These are phyloP conservation scores for Passalora sequoiae DNA, from an alignment of 2,329 filamentous ascomycete species.

Conservation along the genomic window DNA sequence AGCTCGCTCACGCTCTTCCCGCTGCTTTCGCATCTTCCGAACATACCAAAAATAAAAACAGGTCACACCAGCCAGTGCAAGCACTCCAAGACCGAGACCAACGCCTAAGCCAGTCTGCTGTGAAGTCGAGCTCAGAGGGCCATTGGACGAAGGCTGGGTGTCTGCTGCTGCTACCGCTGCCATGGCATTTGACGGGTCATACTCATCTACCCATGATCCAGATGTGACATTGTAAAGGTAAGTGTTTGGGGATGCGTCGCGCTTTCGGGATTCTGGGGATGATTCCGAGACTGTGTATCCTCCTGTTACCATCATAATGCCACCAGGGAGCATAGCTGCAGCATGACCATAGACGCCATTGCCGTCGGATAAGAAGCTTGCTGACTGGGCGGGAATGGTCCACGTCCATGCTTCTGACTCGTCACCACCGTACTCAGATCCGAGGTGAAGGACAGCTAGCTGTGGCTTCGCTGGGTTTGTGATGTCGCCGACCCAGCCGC, in stretches of 20 bases:
- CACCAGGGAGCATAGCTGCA: constrained; percentile 56
- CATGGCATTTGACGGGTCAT: constrained; percentile 48
- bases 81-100: constrained; percentile 42
- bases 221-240: constrained; percentile 61
- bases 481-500: constrained; percentile 87
- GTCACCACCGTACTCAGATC: constrained; percentile 61
- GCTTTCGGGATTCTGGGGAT: constrained; percentile 34
- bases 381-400: constrained; percentile 54
- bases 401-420: constrained; percentile 59
- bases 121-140: constrained; percentile 39
- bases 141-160: constrained; percentile 13
- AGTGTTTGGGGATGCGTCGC: constrained; percentile 39
- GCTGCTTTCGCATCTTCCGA: constrained; percentile 37
- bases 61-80: constrained; percentile 39
- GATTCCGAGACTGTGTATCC: constrained; percentile 50
- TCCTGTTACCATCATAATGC: constrained; percentile 57
- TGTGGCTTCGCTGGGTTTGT: constrained; percentile 73
- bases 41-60: constrained; percentile 47
- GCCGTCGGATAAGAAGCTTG: constrained; percentile 38
- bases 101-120: constrained; percentile 45
- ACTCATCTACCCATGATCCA: constrained; percentile 53
- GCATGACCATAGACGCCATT: constrained; percentile 58
- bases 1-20: constrained; percentile 49
- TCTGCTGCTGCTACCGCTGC: constrained; percentile 8
- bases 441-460: constrained; percentile 69